Evolutionary conservation across 176 grass and related monocot genomes (phyloP).

Genomic region (Aechmea fasciata): DNA sequence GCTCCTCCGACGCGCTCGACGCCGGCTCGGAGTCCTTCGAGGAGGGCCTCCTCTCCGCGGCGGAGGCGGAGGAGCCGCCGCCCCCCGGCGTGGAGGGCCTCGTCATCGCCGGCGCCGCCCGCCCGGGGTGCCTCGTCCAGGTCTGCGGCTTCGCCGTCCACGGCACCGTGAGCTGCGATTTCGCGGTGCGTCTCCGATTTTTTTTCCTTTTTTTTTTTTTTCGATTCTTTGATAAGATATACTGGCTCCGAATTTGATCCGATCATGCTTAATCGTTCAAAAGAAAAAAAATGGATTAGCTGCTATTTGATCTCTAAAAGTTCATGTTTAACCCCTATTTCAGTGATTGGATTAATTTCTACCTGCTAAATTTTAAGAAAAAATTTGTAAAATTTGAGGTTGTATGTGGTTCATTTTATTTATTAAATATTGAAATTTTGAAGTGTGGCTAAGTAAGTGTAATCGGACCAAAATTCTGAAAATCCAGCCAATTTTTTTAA

Average conservation of each 20-base stretch:
- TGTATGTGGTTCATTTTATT: too few species aligned
- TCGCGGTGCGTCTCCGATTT: constrained; percentile 18
- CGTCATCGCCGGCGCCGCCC: constrained; percentile 9
- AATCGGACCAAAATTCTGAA: too few species aligned
- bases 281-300: not conserved
- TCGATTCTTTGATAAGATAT: not conserved
- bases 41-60: constrained; percentile 12
- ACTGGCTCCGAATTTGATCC: too few species aligned
- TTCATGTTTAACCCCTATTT: not conserved
- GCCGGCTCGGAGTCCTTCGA: constrained; percentile 8
- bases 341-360: too few species aligned
- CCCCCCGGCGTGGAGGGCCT: constrained; percentile 14
- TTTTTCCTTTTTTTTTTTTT: constrained; percentile 1
- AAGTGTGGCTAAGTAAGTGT: too few species aligned
- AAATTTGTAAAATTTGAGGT: too few species aligned
- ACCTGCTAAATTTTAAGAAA: too few species aligned
- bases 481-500: too few species aligned
- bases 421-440: too few species aligned
- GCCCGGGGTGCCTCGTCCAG: constrained; percentile 1
- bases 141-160: not conserved
- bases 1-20: not conserved
- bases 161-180: constrained; percentile 22
- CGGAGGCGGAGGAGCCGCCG: constrained; percentile 2
- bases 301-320: not conserved
- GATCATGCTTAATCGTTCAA: too few species aligned